Evolutionary conservation across 202 grass and related monocot species (phyloP).

Genomic region (Eragrostis tef): DNA sequence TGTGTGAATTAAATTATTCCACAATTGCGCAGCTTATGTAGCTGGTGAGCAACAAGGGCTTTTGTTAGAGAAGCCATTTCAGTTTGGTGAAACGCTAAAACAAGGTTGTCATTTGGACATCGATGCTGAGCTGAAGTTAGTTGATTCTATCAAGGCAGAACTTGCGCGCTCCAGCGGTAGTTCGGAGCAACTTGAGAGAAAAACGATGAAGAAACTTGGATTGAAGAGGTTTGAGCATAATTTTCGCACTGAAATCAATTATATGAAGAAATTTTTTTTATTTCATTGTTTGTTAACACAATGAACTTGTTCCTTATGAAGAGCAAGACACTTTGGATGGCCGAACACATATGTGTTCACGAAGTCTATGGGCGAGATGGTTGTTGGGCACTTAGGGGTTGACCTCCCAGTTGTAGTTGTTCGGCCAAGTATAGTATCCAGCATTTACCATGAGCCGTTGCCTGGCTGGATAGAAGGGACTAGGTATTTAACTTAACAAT

Average conservation of each 20-base stretch:
- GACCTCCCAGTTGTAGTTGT: conserved; percentile 66
- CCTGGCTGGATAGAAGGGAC: conserved; percentile 74
- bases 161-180: not conserved
- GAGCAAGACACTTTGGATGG: conserved; percentile 69
- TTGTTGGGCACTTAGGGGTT: conserved; percentile 51
- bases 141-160: conserved; percentile 43
- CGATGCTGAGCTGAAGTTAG: conserved; percentile 58
- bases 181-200: conserved; percentile 33
- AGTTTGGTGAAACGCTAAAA: conserved; percentile 45
- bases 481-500: conserved; percentile 35
- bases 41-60: conserved; percentile 56
- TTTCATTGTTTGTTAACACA: not conserved
- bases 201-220: conserved; percentile 62
- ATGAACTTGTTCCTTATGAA: not conserved
- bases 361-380: conserved; percentile 82
- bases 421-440: conserved; percentile 65
- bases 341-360: conserved; percentile 76
- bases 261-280: not conserved
- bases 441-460: conserved; percentile 58
- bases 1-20: not conserved
- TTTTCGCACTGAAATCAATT: not conserved
- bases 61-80: conserved; percentile 60
- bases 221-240: conserved; percentile 59
- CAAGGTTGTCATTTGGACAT: conserved; percentile 58
- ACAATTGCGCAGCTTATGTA: conserved; percentile 53